These are phyloP conservation scores for Pichia norvegensis DNA, from an alignment of 1,139 yeast species.

Conservation along the genomic window DNA sequence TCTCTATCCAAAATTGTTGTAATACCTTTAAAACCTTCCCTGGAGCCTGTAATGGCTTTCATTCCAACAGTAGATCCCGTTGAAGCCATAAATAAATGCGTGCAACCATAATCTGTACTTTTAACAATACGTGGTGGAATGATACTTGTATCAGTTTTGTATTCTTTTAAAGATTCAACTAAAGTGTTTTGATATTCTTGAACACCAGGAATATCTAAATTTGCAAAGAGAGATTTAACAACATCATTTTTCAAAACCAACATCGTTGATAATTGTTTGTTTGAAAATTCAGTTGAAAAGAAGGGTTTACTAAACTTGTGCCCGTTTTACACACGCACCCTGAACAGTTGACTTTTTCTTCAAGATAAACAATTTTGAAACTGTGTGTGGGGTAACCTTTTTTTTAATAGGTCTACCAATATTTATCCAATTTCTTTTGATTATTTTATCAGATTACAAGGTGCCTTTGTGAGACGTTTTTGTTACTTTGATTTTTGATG, in stretches of 20 bases:
- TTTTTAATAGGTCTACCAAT: too few relatives aligned
- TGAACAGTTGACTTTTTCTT: too few relatives aligned
- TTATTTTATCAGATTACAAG: too few relatives aligned
- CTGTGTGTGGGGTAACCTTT: too few relatives aligned
- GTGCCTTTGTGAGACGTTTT: too few relatives aligned
- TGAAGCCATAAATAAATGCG: conserved; percentile 61
- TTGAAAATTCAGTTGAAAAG: too few relatives aligned
- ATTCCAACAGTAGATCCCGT: conserved; percentile 37
- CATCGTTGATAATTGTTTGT: conserved; percentile 3
- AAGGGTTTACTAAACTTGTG: too few relatives aligned
- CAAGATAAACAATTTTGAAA: too few relatives aligned
- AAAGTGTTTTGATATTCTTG: conserved; percentile 24
- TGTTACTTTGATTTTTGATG: not conserved
- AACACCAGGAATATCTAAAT: not conserved
- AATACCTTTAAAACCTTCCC: conserved; percentile 44
- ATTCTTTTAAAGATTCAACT: conserved; percentile 23
- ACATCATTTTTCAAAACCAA: conserved; percentile 10
- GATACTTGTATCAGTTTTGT: conserved; percentile 26
- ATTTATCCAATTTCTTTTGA: too few relatives aligned
- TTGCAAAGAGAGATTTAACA: conserved; percentile 8
- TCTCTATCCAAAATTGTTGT: conserved; percentile 42
- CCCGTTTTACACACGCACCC: too few relatives aligned
- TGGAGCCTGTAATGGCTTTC: conserved; percentile 45
- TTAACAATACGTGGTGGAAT: conserved; percentile 36
- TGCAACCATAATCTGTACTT: conserved; percentile 29